Evolutionary conservation across 345 rosid genomes (phyloP), one percentile per base, ranked within the genome.

Genomic region (Syzygium oleosum): DNA sequence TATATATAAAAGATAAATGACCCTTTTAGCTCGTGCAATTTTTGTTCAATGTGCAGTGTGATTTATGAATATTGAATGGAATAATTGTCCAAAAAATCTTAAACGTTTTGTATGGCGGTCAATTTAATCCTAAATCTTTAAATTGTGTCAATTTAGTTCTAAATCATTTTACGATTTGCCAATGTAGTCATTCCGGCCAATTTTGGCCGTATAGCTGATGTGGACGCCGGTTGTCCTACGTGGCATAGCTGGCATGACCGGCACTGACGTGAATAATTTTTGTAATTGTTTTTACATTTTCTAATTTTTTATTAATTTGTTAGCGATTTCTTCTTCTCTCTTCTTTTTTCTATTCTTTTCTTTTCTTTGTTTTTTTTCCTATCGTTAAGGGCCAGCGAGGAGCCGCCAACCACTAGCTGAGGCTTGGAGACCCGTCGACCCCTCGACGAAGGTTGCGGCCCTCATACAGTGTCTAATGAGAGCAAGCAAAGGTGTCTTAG

Each of bases 181-280:
- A 61, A 27, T n/a, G 0, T n/a, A 61, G 14, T 61, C 31, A 61
- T 61, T 61, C 4, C 0, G 0, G 2, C 8, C 13, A 61, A n/a
- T n/a, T 61, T 3, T 13, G 9, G n/a, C 73, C 0, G n/a, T 1
- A 61, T 61, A 27, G 5, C 7, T 61, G 1, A 61, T 27, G 3
- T n/a, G 29, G 13, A 61, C 1, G 17, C 6, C 3, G 9, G 12
- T 61, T 2, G 0, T 12, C 68, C 9, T n/a, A 61, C 0, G 4
- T 13, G 17, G 73, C 4, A 0, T 61, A 3, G 2, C 0, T 3
- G 17, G 73, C 9, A 0, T 61, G 9, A 6, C 0, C 2, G 0
- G 15, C 0, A 2, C 9, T 0, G 0, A 27, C 0, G 1, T 5
- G 8, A 61, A n/a, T n/a, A 61, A 61, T n/a, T 61, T 61, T 61